These are phyloP conservation scores for Basipetospora chlamydospora DNA, from an alignment of 2,329 filamentous ascomycete genomes.

Conservation along the genomic window DNA sequence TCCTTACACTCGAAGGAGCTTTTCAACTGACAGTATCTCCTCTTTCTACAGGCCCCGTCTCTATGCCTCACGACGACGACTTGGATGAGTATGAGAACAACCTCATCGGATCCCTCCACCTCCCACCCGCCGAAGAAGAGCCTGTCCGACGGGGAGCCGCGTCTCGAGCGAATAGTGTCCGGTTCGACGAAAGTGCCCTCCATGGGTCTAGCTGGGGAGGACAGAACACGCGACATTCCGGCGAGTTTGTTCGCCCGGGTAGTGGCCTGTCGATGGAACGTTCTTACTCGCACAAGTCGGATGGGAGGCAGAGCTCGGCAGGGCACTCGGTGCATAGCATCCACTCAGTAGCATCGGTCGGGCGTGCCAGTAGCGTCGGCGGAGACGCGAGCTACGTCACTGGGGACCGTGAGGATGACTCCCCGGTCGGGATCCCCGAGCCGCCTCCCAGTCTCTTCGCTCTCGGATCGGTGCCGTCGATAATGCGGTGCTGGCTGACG, in stretches of 20 bases:
- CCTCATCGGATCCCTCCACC: conserved; percentile 63
- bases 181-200: conserved; percentile 90
- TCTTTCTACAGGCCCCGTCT: conserved; percentile 50
- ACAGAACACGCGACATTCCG: conserved; percentile 56
- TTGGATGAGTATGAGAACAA: conserved; percentile 79
- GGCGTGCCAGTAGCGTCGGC: conserved; percentile 76
- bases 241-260: conserved; percentile 66
- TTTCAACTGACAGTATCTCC: too few species aligned
- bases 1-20: too few species aligned
- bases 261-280: conserved; percentile 86
- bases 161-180: conserved; percentile 89
- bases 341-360: conserved; percentile 44
- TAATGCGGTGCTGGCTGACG: conserved; percentile 91
- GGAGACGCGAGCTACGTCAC: conserved; percentile 50
- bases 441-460: conserved; percentile 76
- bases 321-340: conserved; percentile 60
- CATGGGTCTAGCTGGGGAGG: conserved; percentile 70
- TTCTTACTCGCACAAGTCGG: conserved; percentile 85
- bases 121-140: conserved; percentile 72
- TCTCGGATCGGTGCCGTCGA: conserved; percentile 78
- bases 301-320: conserved; percentile 87
- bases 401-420: conserved; percentile 48
- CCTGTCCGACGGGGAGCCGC: conserved; percentile 71
- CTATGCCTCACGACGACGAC: conserved; percentile 70
- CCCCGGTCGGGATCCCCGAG: conserved; percentile 55